Conservation (phyloP, 768 basidiomycete genomes). For the Termitomyces sp. region DNA sequence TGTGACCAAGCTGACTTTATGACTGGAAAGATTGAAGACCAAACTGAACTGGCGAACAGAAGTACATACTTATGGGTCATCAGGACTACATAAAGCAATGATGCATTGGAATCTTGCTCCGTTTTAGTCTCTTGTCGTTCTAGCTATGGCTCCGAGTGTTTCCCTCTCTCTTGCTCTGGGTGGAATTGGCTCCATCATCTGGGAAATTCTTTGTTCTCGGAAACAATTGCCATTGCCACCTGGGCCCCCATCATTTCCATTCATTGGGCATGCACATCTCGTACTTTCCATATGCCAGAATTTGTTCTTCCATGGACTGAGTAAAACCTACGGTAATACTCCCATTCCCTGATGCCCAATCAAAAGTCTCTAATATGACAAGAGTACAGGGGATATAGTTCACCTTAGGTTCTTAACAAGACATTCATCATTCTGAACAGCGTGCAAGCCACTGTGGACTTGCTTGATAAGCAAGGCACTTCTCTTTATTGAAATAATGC, state of each 20-base stretch:
- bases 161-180: not conserved
- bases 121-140: too few relatives aligned
- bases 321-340: constrained; percentile 22
- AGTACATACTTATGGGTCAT: too few relatives aligned
- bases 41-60: too few relatives aligned
- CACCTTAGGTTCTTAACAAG: constrained; percentile 18
- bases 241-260: constrained; percentile 19
- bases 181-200: not conserved
- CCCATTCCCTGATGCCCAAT: not conserved
- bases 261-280: constrained; percentile 29
- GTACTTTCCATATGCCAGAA: constrained; percentile 21
- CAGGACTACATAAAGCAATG: not conserved
- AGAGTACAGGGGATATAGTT: not conserved
- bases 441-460: not conserved
- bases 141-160: not conserved
- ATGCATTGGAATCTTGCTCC: too few relatives aligned
- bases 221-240: not conserved
- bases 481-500: constrained; percentile 7
- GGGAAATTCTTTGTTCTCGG: not conserved
- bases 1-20: too few relatives aligned
- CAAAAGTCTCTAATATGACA: not conserved
- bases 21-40: too few relatives aligned
- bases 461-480: not conserved
- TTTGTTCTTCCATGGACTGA: not conserved
- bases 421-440: constrained; percentile 13